A percentile compares a stretch with the other conserved stretches of the same genome.
Evolutionary conservation across 495 filamentous ascomycete genomes (phyloP).

Genomic region (Daldinia loculata): DNA sequence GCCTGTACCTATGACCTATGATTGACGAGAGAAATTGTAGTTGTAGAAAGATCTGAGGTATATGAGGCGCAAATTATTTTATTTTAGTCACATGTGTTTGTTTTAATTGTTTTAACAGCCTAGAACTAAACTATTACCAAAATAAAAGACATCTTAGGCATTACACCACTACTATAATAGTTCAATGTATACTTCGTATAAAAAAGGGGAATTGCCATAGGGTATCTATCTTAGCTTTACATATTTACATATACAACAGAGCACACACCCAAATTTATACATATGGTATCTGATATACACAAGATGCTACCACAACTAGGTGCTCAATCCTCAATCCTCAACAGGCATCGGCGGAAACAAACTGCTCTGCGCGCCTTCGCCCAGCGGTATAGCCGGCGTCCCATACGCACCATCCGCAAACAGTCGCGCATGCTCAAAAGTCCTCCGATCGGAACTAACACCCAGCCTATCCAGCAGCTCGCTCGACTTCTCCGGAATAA

Average conservation of each 20-base stretch:
- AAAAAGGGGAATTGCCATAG: background rate
- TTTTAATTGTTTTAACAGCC: background rate
- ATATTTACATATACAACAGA: background rate
- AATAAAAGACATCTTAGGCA: background rate
- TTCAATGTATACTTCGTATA: background rate
- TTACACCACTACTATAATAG: background rate
- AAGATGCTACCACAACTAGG: background rate
- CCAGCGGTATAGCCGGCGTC: constrained; percentile 49
- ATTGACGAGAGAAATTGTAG: background rate
- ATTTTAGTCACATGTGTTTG: constrained; percentile 2
- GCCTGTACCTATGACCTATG: no score
- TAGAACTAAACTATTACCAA: background rate
- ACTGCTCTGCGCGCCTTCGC: constrained; percentile 53
- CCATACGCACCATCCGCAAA: constrained; percentile 77
- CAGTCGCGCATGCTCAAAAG: constrained; percentile 63
- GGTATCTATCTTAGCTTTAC: background rate
- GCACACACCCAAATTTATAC: background rate
- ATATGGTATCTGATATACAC: background rate
- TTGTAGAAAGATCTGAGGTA: background rate
- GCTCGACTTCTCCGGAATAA: constrained; percentile 82
- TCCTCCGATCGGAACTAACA: constrained; percentile 67
- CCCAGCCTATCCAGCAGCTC: constrained; percentile 80
- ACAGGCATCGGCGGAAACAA: constrained; percentile 51
- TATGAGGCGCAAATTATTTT: background rate
- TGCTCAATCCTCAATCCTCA: constrained; percentile 45